Evolutionary conservation across 108 stramenopile genomes (phyloP), one percentile per base, ranked within the genome.

Genomic region (Nitzschia sp.): DNA sequence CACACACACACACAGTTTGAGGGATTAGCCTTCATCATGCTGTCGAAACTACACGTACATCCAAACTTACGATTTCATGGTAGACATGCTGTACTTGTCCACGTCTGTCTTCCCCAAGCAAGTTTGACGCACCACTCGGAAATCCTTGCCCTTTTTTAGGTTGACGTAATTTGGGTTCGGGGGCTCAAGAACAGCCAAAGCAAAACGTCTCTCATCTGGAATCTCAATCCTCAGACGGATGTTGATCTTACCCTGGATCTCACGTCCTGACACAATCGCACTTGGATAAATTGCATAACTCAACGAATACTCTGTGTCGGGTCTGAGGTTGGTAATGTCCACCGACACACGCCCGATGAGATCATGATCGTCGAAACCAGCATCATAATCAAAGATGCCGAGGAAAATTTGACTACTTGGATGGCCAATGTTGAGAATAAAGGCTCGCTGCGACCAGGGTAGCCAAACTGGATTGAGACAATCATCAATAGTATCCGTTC

Each of bases 401-500:
- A 93, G 25, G 52, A 77, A 73, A 10, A 93, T 52, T 25, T 79
- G 79, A 21, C 82, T 80, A 46, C 80, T 82, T 19, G 86, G 75
- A 75, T 90, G 87, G 64, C 69, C 70, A 59, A 88, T 86, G 57
- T 84, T 71, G 10, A 90, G 81, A 34, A 81, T 65, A 63, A 90
- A 90, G 0, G 92, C 92, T 38, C 92, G 83, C 48, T 84, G 67
- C 15, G 83, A 73, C 92, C 92, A 93, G 10, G 86, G 88, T 48
- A 88, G 56, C 85, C 85, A 93, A 10, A 87, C 64, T 42, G 92
- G 92, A n/a, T 71, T 75, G 41, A 89, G 57, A 44, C 79, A 81
- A 73, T 93, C 88, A 70, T 82, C 80, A 48, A 93, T 83, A 3
- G 89, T 73, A 40, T 93, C 89, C 2, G 91, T 93, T 52, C 63